Evolutionary conservation across 257 asterid genomes (phyloP).

Genomic region (Phtheirospermum japonicum): DNA sequence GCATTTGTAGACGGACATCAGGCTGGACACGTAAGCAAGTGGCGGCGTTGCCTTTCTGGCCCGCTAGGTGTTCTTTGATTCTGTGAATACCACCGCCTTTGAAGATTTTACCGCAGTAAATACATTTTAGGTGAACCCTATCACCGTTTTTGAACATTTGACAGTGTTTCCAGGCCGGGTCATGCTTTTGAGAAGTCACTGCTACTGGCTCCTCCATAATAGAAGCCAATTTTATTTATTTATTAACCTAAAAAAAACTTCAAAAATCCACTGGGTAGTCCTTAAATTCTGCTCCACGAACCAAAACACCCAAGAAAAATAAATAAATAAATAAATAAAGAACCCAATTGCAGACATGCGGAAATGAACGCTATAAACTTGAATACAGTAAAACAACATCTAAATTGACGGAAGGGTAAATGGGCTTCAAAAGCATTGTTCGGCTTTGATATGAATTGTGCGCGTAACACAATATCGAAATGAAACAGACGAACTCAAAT

Average conservation of each 20-base stretch:
- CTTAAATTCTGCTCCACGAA: slow-evolving; percentile 9
- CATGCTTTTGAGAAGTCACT: slow-evolving; percentile 73
- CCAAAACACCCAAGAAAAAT: background rate
- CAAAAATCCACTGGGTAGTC: background rate
- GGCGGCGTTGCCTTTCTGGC: slow-evolving; percentile 95
- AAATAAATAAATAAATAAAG: slow-evolving; percentile 11
- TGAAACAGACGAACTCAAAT: slow-evolving; percentile 12
- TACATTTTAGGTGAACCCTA: slow-evolving; percentile 76
- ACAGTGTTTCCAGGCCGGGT: slow-evolving; percentile 98
- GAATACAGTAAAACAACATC: slow-evolving; percentile 1
- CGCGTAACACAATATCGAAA: background rate
- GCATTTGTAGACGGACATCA: slow-evolving; percentile 77
- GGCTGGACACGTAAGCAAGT: slow-evolving; percentile 87
- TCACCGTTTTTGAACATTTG: slow-evolving; percentile 86
- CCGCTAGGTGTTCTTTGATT: slow-evolving; percentile 92
- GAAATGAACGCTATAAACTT: slow-evolving; percentile 3
- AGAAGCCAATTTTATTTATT: slow-evolving; percentile 39
- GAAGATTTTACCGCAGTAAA: slow-evolving; percentile 84
- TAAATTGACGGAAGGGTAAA: background rate
- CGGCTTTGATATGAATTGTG: background rate
- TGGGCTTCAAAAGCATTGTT: background rate
- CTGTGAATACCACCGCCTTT: slow-evolving; percentile 99
- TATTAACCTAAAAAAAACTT: slow-evolving; percentile 22
- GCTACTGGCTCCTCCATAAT: slow-evolving; percentile 83
- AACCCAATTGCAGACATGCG: slow-evolving; percentile 20